These are phyloP conservation scores for Casuarina cunninghamiana DNA, from an alignment of 306 rosid genomes.

Conservation along the genomic window DNA sequence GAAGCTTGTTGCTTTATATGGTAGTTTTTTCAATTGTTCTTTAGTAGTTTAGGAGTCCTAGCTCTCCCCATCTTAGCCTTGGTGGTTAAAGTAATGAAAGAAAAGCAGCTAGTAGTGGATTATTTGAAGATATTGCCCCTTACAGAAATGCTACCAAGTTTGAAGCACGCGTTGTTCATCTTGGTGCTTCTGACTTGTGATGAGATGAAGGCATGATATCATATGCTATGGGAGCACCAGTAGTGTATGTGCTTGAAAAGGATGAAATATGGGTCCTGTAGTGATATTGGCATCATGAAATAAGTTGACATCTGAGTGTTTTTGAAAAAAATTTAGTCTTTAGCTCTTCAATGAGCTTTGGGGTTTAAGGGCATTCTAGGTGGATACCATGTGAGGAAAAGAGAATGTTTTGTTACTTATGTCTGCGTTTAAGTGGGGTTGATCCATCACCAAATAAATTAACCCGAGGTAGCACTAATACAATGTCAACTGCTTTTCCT, in stretches of 20 bases:
- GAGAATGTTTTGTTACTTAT: not conserved
- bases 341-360: not conserved
- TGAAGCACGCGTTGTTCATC: not conserved
- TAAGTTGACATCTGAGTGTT: not conserved
- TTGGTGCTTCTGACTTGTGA: not conserved
- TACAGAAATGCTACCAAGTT: not conserved
- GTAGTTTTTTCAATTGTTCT: conserved; percentile 2
- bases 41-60: conserved; percentile 1
- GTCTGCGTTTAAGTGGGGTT: not conserved
- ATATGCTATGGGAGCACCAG: not conserved
- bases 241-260: not conserved
- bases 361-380: not conserved
- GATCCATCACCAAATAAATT: not conserved
- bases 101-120: not conserved
- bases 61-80: not conserved
- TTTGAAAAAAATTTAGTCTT: not conserved
- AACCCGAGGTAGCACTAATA: conserved; percentile 7
- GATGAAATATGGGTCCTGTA: not conserved
- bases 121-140: not conserved
- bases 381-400: not conserved
- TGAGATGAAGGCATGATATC: not conserved
- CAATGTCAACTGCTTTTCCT: conserved; percentile 21
- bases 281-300: not conserved
- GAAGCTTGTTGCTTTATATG: conserved; percentile 1
- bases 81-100: not conserved